Evolutionary conservation across 305 asterid species (phyloP).

Genomic region (Fraxinus albicans): DNA sequence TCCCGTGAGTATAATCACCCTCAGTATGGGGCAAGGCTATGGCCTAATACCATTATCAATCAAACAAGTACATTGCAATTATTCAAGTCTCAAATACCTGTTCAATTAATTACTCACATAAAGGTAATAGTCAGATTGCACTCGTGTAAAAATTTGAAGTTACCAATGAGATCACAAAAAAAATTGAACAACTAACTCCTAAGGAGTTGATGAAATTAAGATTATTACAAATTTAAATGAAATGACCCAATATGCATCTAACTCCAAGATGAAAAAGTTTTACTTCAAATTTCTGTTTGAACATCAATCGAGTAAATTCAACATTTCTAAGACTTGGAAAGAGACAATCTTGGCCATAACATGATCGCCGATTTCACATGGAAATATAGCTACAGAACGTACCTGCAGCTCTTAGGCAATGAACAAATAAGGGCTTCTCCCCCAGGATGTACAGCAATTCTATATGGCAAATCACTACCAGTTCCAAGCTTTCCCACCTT

Average conservation of each 20-base stretch:
- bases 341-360: neutral
- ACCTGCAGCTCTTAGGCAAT: constrained; percentile 82
- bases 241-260: neutral
- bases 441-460: constrained; percentile 85
- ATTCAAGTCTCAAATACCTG: too few relatives aligned
- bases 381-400: constrained; percentile 17
- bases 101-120: too few relatives aligned
- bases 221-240: neutral
- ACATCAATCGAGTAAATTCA: neutral
- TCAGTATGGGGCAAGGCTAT: too few relatives aligned
- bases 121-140: too few relatives aligned
- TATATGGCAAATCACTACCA: constrained; percentile 80
- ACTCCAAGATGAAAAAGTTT: neutral
- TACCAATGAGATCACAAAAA: too few relatives aligned
- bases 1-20: too few relatives aligned
- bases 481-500: constrained; percentile 76
- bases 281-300: neutral
- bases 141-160: too few relatives aligned
- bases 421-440: constrained; percentile 84
- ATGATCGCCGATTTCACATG: neutral
- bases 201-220: neutral
- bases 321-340: neutral
- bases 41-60: too few relatives aligned
- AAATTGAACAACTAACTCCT: neutral
- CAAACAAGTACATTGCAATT: too few relatives aligned